Base-by-base conservation (phyloP, 768 basidiomycete genomes). In the Astraeus odoratus region DNA sequence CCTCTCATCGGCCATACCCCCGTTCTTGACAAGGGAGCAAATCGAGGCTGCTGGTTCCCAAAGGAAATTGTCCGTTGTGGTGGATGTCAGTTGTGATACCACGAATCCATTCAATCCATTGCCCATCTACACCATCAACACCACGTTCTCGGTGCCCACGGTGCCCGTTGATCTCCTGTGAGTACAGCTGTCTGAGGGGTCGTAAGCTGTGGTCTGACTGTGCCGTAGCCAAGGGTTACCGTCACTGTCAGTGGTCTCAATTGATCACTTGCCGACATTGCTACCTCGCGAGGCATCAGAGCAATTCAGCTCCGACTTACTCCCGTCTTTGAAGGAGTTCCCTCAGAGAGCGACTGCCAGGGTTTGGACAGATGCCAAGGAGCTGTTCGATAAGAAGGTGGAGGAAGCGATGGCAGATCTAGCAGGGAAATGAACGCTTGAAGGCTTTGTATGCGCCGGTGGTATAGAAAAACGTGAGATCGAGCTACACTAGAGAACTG, bases 21-120 rank as follows among this genome's bases (percentile, higher is more conserved):
- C 81, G n/a, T 98, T 97, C 65, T 48, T 96, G 39, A 81, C 81
- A 4, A 62, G 68, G 22, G 78, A 86, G 34, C 78, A 79, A 47
- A 84, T 96, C 51, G 66, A 66, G n/a, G 72, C 73, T 18, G 88
- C 86, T 10, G 91, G 93, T 20, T 66, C 70, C 44, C 55, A 67
- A 15, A 75, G 96, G 48, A 72, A 74, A 46, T 66, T 99, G 48
- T 73, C 79, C 19, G 82, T 94, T 23, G 81, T 97, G 38, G 96
- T 97, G 20, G 96, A 99, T 56, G 96, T 99, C 56, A 95, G 91
- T 63, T 99, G 96, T 71, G 96, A 99, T 65, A 98, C 95, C 19
- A 98, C 93, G 43, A 99, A 99, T 66, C 94, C 96, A 13, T 86
- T 85, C 76, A 99, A 98, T 65, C 96, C 96, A 1, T 86, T 98